These are phyloP conservation scores for Microdochium paspali DNA, from an alignment of 2,329 filamentous ascomycete genomes.

Conservation along the genomic window DNA sequence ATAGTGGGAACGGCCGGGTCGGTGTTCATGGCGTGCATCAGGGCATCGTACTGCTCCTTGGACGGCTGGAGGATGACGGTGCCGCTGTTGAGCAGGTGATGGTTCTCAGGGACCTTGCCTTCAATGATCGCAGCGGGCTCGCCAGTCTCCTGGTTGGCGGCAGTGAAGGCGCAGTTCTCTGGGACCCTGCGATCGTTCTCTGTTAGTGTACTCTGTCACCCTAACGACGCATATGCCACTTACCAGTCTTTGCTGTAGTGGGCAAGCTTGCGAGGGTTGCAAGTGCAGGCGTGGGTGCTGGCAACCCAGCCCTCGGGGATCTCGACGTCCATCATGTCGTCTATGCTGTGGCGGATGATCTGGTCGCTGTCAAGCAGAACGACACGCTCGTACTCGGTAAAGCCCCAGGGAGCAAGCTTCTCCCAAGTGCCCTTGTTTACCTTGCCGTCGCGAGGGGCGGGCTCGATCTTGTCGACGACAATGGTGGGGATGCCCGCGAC, in stretches of 20 bases:
- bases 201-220: background rate
- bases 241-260: constrained; percentile 21
- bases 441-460: constrained; percentile 20
- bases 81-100: constrained; percentile 24
- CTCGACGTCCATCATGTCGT: constrained; percentile 20
- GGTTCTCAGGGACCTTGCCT: constrained; percentile 15
- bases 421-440: constrained; percentile 23
- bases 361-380: constrained; percentile 22
- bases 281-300: constrained; percentile 21
- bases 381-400: constrained; percentile 20
- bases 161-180: constrained; percentile 19
- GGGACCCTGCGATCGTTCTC: constrained; percentile 17
- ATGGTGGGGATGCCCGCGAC: constrained; percentile 21
- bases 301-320: constrained; percentile 20
- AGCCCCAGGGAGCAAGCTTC: constrained; percentile 22
- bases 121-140: constrained; percentile 14
- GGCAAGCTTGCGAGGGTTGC: constrained; percentile 19
- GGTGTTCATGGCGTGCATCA: constrained; percentile 20
- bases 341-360: constrained; percentile 19
- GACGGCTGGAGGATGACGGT: constrained; percentile 22
- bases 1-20: constrained; percentile 18
- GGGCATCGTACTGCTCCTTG: constrained; percentile 13
- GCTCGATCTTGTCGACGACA: constrained; percentile 22
- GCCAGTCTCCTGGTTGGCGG: constrained; percentile 17
- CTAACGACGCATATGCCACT: background rate